phyloP scores from a whole-genome alignment of 768 basidiomycete genomes.

The Aureoboletus auriporus region DNA sequence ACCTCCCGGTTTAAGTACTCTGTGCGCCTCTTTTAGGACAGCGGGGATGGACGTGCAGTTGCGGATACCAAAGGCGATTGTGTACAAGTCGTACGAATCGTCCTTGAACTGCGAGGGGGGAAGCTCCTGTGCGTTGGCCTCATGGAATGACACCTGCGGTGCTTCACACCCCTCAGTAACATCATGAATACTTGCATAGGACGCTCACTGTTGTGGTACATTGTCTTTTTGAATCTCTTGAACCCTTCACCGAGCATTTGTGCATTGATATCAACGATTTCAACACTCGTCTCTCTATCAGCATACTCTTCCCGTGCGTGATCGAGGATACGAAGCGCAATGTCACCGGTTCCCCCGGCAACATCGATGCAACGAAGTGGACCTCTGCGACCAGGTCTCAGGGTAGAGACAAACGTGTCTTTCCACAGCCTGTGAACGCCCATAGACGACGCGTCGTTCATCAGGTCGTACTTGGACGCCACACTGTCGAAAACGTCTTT shows the following conservation, averaged over 20 bases:
- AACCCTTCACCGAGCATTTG: constrained; percentile 94
- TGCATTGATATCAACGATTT: constrained; percentile 90
- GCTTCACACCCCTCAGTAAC: constrained; percentile 42
- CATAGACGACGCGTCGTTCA: constrained; percentile 99
- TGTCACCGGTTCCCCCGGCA: constrained; percentile 97
- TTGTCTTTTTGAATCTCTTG: constrained; percentile 89
- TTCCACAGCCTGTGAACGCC: constrained; percentile 98
- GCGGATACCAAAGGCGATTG: constrained; percentile 96
- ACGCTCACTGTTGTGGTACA: constrained; percentile 92
- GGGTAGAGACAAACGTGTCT: constrained; percentile 73
- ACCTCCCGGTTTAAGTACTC: constrained; percentile 95
- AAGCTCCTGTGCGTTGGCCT: constrained; percentile 88
- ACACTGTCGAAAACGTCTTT: constrained; percentile 94
- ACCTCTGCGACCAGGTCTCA: constrained; percentile 75
- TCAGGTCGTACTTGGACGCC: constrained; percentile 91
- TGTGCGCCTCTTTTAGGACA: constrained; percentile 84
- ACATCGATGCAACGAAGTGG: constrained; percentile 86
- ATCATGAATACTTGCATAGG: background rate
- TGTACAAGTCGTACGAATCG: constrained; percentile 92
- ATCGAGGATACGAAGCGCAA: constrained; percentile 91
- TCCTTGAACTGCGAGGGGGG: constrained; percentile 63
- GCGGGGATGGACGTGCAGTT: constrained; percentile 93
- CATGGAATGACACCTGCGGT: constrained; percentile 88
- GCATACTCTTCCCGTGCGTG: constrained; percentile 83
- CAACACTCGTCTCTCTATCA: constrained; percentile 85